phyloP scores from a whole-genome alignment of 2,329 filamentous ascomycete species.

The Colletotrichum sp. region DNA sequence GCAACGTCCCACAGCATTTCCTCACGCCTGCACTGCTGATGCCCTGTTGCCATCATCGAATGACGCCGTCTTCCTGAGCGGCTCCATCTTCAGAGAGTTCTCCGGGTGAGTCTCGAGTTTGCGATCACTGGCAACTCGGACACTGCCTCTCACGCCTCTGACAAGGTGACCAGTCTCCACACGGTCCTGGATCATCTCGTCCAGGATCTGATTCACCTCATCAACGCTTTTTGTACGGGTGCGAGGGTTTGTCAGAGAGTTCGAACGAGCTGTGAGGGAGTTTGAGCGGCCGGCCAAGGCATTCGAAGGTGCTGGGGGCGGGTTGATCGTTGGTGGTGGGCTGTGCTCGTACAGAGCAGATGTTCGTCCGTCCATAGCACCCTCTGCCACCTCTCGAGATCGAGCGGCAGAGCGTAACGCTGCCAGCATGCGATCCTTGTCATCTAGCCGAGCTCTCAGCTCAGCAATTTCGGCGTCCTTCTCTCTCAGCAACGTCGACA shows the following conservation, averaged over 20 bases:
- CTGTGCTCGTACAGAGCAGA: slow-evolving; percentile 28
- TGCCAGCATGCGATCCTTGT: slow-evolving; percentile 92
- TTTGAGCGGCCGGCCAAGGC: background rate
- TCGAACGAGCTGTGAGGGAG: background rate
- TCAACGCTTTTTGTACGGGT: slow-evolving; percentile 75
- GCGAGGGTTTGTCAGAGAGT: slow-evolving; percentile 30
- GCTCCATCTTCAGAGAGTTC: slow-evolving; percentile 40
- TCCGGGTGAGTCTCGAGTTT: slow-evolving; percentile 43
- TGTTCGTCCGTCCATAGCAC: slow-evolving; percentile 26
- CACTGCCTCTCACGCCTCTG: slow-evolving; percentile 69
- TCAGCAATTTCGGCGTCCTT: slow-evolving; percentile 94
- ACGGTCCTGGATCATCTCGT: slow-evolving; percentile 94
- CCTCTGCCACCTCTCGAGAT: slow-evolving; percentile 82
- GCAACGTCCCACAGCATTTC: slow-evolving; percentile 22
- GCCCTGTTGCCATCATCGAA: slow-evolving; percentile 22
- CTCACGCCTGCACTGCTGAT: slow-evolving; percentile 25
- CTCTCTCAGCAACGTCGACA: slow-evolving; percentile 76
- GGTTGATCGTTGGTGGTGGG: slow-evolving; percentile 16
- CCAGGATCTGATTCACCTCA: slow-evolving; percentile 91
- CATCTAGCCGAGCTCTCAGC: slow-evolving; percentile 85
- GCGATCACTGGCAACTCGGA: slow-evolving; percentile 58
- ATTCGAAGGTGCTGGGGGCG: slow-evolving; percentile 14
- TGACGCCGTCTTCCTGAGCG: slow-evolving; percentile 42
- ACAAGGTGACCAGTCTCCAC: slow-evolving; percentile 78
- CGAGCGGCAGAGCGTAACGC: slow-evolving; percentile 85